Conservation (phyloP, 2,329 filamentous ascomycete genomes). For the Aspergillus neoniger region DNA sequence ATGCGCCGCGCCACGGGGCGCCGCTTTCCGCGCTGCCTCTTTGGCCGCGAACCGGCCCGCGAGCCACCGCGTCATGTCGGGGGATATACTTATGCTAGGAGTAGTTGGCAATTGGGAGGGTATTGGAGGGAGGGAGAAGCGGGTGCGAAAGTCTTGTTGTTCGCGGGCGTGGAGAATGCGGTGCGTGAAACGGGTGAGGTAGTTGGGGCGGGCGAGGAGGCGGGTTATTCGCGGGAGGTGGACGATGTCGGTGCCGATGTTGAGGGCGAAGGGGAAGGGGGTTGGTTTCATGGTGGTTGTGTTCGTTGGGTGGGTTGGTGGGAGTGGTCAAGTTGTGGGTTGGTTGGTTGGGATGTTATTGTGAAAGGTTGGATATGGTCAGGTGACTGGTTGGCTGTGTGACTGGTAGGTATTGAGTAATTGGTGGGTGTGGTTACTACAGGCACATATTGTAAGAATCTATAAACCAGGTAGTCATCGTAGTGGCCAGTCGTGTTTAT, state of each 20-base stretch:
- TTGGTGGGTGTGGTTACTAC: too few relatives aligned
- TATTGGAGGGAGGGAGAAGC: slow-evolving; percentile 28
- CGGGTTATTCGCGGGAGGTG: slow-evolving; percentile 64
- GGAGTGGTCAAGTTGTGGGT: background rate
- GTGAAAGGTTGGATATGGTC: slow-evolving; percentile 1
- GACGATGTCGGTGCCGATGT: slow-evolving; percentile 79
- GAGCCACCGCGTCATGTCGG: slow-evolving; percentile 46
- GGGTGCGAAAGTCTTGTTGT: slow-evolving; percentile 38
- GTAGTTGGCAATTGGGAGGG: background rate
- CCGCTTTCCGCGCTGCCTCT: slow-evolving; percentile 73
- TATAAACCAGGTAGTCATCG: too few relatives aligned
- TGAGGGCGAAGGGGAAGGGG: slow-evolving; percentile 65
- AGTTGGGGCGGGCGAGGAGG: slow-evolving; percentile 54
- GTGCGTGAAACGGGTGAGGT: slow-evolving; percentile 40
- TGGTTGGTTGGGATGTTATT: too few relatives aligned
- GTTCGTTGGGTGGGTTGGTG: background rate
- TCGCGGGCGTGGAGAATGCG: slow-evolving; percentile 46
- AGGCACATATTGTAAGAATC: too few relatives aligned
- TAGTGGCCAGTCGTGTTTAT: too few relatives aligned
- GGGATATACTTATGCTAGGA: slow-evolving; percentile 13
- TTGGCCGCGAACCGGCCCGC: slow-evolving; percentile 69
- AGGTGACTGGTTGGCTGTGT: slow-evolving; percentile 7
- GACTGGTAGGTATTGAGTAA: background rate
- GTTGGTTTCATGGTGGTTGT: slow-evolving; percentile 33
- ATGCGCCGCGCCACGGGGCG: slow-evolving; percentile 53